phyloP scores from a whole-genome alignment of 305 asterid genomes.

The Striga hermonthica region DNA sequence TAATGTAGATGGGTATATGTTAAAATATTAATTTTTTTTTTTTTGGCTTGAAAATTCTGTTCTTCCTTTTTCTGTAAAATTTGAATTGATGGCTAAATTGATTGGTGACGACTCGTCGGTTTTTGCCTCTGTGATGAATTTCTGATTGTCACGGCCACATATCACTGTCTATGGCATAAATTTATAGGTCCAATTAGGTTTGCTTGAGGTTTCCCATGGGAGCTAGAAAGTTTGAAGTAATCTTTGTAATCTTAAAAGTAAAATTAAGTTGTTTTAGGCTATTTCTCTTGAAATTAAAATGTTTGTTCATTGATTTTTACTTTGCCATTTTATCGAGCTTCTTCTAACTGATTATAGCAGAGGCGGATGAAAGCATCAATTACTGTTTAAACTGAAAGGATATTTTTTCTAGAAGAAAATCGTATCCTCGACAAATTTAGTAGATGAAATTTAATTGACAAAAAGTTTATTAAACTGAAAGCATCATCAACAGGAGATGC shows the following conservation, averaged over 20 bases:
- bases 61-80: not conserved
- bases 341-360: no score
- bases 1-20: not conserved
- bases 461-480: no score
- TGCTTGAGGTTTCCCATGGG: not conserved
- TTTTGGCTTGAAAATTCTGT: not conserved
- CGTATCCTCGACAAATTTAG: no score
- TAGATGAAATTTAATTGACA: no score
- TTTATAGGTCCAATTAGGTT: not conserved
- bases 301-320: no score
- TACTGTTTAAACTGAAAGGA: no score
- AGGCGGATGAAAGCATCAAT: no score
- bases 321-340: no score
- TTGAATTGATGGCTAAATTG: conserved; percentile 15
- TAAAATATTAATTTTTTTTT: not conserved
- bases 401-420: no score
- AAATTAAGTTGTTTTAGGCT: not conserved
- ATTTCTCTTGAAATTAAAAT: no score
- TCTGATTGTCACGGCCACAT: no score
- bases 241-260: not conserved
- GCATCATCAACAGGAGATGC: no score
- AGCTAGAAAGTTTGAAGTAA: not conserved
- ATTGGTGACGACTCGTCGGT: conserved; percentile 5
- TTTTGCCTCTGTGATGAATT: not conserved
- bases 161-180: not conserved